Evolutionary conservation across 1,139 yeast species (phyloP).

Genomic region (Yamadazyma diospyri): DNA sequence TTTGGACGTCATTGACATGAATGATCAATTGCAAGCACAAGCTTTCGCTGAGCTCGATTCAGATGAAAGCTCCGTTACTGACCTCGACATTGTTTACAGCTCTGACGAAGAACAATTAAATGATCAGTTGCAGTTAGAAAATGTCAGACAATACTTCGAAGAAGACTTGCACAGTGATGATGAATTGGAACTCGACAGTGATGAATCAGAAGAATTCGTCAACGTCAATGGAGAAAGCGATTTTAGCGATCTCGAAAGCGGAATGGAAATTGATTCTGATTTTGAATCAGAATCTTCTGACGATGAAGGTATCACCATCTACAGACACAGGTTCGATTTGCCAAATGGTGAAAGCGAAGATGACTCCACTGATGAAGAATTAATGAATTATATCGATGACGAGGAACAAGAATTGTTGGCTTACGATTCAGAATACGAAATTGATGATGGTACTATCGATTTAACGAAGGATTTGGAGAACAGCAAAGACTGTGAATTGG

Average conservation of each 20-base stretch:
- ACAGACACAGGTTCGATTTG: constrained; percentile 39
- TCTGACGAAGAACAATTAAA: constrained; percentile 31
- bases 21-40: constrained; percentile 35
- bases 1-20: constrained; percentile 32
- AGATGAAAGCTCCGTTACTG: constrained; percentile 19
- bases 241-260: constrained; percentile 11
- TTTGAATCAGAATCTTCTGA: constrained; percentile 24
- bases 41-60: constrained; percentile 18
- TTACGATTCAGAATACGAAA: constrained; percentile 26
- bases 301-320: constrained; percentile 44
- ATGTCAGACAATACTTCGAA: constrained; percentile 38
- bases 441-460: constrained; percentile 35
- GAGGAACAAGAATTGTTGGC: constrained; percentile 26
- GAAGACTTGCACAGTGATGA: constrained; percentile 35
- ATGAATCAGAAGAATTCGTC: constrained; percentile 25
- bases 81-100: constrained; percentile 28
- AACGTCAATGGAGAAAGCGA: constrained; percentile 27
- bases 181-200: constrained; percentile 24
- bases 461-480: constrained; percentile 42
- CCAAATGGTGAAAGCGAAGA: constrained; percentile 34
- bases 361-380: constrained; percentile 40
- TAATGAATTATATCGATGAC: constrained; percentile 19
- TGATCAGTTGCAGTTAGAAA: constrained; percentile 37
- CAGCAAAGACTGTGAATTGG: constrained; percentile 46
- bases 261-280: constrained; percentile 23